phyloP scores from a whole-genome alignment of 2,329 filamentous ascomycete genomes.

The Nigrospora osmanthi region DNA sequence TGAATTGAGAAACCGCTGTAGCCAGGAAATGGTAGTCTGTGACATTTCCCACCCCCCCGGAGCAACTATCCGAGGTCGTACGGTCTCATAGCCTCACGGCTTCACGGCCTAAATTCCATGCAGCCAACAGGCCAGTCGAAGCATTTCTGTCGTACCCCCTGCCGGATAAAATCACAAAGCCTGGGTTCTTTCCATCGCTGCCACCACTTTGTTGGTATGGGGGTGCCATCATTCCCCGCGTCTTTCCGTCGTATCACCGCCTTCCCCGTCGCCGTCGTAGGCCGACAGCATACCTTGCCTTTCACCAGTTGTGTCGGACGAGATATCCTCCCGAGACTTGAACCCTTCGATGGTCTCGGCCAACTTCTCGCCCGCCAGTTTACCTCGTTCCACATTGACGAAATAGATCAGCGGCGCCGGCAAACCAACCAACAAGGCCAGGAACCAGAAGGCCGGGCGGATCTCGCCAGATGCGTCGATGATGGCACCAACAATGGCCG shows the following conservation, averaged over 20 bases:
- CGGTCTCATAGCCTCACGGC: too few relatives aligned
- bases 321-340: slow-evolving; percentile 19
- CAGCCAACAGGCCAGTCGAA: too few relatives aligned
- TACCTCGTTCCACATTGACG: slow-evolving; percentile 77
- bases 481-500: slow-evolving; percentile 86
- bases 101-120: too few relatives aligned
- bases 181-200: too few relatives aligned
- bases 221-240: too few relatives aligned
- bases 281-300: slow-evolving; percentile 24
- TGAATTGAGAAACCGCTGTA: too few relatives aligned
- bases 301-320: slow-evolving; percentile 17
- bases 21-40: too few relatives aligned
- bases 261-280: slow-evolving; percentile 24
- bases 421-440: slow-evolving; percentile 75
- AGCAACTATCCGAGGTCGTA: too few relatives aligned
- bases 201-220: too few relatives aligned
- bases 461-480: slow-evolving; percentile 79
- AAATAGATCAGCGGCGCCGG: slow-evolving; percentile 79
- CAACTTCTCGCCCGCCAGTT: slow-evolving; percentile 57
- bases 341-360: slow-evolving; percentile 52
- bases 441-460: slow-evolving; percentile 83
- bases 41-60: too few relatives aligned
- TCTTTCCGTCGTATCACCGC: slow-evolving; percentile 1
- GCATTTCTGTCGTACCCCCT: too few relatives aligned
- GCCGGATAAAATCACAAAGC: too few relatives aligned